Conservation (phyloP, 2,329 filamentous ascomycete genomes). For the Pseudocercospora vitis region DNA sequence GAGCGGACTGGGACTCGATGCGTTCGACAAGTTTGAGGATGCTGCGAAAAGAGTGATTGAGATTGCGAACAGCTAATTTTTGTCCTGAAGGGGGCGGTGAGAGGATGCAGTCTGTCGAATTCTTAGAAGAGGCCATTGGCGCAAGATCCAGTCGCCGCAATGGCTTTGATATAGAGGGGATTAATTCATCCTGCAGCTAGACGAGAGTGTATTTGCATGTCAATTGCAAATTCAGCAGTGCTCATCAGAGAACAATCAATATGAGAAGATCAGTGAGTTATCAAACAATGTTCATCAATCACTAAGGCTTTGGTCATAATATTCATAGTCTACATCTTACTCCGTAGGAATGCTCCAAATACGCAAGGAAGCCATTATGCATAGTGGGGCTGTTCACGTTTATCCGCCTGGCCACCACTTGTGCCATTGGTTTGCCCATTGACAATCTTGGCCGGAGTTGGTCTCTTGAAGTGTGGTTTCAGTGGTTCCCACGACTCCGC, state of each 20-base stretch:
- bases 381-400: slow-evolving; percentile 22
- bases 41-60: slow-evolving; percentile 67
- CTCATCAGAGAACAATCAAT: too few species aligned
- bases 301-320: too few species aligned
- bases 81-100: neutral
- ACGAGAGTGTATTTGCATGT: neutral
- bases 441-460: slow-evolving; percentile 19
- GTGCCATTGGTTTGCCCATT: slow-evolving; percentile 16
- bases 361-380: slow-evolving; percentile 8
- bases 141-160: neutral
- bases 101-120: neutral
- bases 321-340: neutral
- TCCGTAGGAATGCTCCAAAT: neutral
- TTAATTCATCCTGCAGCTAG: neutral
- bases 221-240: neutral
- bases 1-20: slow-evolving; percentile 66
- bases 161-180: too few species aligned
- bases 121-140: neutral
- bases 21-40: slow-evolving; percentile 73
- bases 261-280: too few species aligned
- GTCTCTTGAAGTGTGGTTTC: slow-evolving; percentile 47
- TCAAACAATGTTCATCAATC: too few species aligned
- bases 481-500: slow-evolving; percentile 73
- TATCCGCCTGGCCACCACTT: slow-evolving; percentile 16
- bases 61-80: slow-evolving; percentile 44